Conservation (phyloP, 805 yeast genomes). For the Candida anglica region DNA sequence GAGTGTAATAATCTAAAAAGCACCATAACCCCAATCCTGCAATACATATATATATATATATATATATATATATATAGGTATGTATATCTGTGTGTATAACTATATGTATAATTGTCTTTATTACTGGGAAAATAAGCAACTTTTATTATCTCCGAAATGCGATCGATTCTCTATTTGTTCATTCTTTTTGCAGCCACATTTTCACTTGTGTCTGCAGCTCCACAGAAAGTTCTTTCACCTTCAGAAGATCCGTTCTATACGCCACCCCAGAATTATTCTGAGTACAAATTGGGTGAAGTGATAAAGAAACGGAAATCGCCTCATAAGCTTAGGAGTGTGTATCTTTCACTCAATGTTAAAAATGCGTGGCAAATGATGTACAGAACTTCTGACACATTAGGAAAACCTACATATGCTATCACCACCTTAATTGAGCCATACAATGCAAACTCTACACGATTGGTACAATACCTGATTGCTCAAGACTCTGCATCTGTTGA, state of each 20-base stretch:
- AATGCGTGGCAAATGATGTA: constrained; percentile 20
- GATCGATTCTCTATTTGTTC: too few relatives aligned
- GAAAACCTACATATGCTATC: constrained; percentile 13
- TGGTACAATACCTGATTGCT: constrained; percentile 18
- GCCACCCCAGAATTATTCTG: constrained; percentile 17
- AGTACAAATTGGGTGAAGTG: constrained; percentile 16
- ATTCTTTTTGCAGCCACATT: constrained; percentile 9
- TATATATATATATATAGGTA: too few relatives aligned
- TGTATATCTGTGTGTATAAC: too few relatives aligned
- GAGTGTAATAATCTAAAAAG: too few relatives aligned
- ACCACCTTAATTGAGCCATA: constrained; percentile 18
- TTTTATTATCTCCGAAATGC: too few relatives aligned
- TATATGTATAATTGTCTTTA: too few relatives aligned
- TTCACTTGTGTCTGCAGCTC: constrained; percentile 4
- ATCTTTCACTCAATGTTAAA: constrained; percentile 12
- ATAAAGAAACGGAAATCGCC: constrained; percentile 19
- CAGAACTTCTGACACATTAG: constrained; percentile 15
- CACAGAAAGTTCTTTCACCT: constrained; percentile 10
- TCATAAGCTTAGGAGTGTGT: constrained; percentile 11
- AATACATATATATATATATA: too few relatives aligned
- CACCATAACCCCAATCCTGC: too few relatives aligned
- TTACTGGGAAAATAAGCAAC: too few relatives aligned
- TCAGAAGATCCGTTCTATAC: constrained; percentile 20
- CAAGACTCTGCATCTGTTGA: constrained; percentile 14
- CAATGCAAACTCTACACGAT: constrained; percentile 16